Evolutionary conservation across 208 protist species (phyloP).

Genomic region (Leishmania martiniquensis): DNA sequence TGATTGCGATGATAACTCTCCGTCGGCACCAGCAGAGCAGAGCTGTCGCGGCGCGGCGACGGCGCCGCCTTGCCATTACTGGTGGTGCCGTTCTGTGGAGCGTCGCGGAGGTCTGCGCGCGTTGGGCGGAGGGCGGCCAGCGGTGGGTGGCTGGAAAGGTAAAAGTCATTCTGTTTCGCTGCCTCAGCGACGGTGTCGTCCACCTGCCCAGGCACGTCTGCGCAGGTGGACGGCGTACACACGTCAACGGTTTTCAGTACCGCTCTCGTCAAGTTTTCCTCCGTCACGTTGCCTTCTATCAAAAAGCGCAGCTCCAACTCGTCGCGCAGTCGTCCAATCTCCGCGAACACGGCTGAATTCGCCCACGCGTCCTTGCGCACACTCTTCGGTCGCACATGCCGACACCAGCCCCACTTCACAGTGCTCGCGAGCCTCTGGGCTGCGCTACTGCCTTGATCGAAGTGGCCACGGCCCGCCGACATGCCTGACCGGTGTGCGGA

Average conservation of each 20-base stretch:
- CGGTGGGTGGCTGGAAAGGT: conserved; percentile 21
- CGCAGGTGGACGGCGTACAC: conserved; percentile 5
- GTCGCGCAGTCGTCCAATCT: conserved; percentile 48
- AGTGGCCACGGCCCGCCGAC: neutral
- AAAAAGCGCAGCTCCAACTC: conserved; percentile 53
- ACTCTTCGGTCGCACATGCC: conserved; percentile 49
- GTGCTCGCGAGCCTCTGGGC: conserved; percentile 16
- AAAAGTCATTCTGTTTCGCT: conserved; percentile 13
- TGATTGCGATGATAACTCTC: neutral
- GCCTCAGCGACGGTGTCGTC: neutral
- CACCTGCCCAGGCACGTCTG: neutral
- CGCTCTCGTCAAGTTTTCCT: conserved; percentile 44
- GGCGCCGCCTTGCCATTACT: neutral
- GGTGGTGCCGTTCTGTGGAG: neutral
- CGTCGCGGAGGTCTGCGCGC: neutral
- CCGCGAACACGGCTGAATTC: conserved; percentile 45
- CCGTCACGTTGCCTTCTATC: conserved; percentile 27
- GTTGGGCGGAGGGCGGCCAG: conserved; percentile 15
- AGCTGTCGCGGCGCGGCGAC: conserved; percentile 7
- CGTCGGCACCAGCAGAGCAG: conserved; percentile 25
- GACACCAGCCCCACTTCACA: conserved; percentile 32
- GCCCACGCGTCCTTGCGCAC: conserved; percentile 54
- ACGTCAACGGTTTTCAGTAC: conserved; percentile 24
- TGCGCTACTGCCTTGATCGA: conserved; percentile 7
- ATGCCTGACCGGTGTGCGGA: neutral